Evolutionary conservation across 495 filamentous ascomycete genomes (phyloP), one percentile per base, ranked within the genome.

Genomic region (Lasiosphaeria hispida): DNA sequence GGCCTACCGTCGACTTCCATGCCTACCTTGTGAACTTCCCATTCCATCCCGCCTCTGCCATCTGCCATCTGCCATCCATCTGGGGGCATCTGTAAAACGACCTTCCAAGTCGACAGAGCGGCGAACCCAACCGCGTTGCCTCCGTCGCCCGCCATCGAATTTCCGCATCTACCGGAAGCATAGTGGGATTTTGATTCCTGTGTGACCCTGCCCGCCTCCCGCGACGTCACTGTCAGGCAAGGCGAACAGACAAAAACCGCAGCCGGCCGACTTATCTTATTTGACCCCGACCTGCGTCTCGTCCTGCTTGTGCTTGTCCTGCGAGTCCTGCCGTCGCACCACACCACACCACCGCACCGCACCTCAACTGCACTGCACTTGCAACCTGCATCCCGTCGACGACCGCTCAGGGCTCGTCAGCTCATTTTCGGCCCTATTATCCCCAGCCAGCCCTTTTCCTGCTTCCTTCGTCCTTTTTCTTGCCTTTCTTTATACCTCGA

Each of bases 401-500:
- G 42, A 23, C 42, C 15, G 23, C 33, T 54, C 52, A 15, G 35
- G 35, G 38, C 35, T 13, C 17, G 43, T 39, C 53, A 34, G 53
- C 53, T 40, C 39, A 42, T 55, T 52, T 49, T 63, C 58, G 61
- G 61, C 48, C 57, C 54, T 64, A 58, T 55, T 64, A 54, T 48
- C 41, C 33, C 53, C 55, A 52, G 47, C 54, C 48, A 54, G 40
- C 40, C 45, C 13, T 39, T 19, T 36, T 9, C 14, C 17, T 11
- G 19, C 19, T 48, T 44, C 37, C 54, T 33, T 35, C 19, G 34
- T 37, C 35, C 41, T 36, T n/a, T 38, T 17, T 45, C 18, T 34
- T 13, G 10, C 45, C 53, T 14, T 15, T 39, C 40, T 59, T 56
- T 59, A 44, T 53, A 37, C 37, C 55, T 58, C 23, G 35, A 50